Base-by-base conservation (phyloP, 2,329 filamentous ascomycete species). In the Cryoendolithus antarcticus region DNA sequence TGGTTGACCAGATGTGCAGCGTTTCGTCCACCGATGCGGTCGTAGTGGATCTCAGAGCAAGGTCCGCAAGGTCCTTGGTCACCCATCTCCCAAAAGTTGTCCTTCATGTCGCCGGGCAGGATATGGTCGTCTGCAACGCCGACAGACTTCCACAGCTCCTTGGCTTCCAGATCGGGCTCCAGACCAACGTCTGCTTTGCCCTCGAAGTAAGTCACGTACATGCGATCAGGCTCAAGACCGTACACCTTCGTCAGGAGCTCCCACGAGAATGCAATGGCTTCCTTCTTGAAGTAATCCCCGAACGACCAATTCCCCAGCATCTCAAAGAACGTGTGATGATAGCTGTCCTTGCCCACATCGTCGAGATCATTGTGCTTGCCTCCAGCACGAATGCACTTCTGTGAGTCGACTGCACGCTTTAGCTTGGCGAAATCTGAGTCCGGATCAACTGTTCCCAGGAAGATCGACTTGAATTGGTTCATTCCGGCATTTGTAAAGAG, bases 21-120 rank as follows among this genome's bases (percentile, higher is more conserved):
- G 64, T 96, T 95, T 37, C 91, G 79, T 38, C 88, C 86, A 21
- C 86, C 86, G 50, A 95, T 77, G 62, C 93, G 81, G 67, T 98
- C 91, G 64, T 95, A 96, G 63, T 98, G 91, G 32, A 98, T 74
- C 62, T 98, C 91, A 49, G 85, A 93, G 67, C 91, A 98, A 52
- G 91, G 91, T 41, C 91, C 91, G 59, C 91, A 98, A 39, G 91
- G 91, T 21, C 91, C 91, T 61, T 94, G 86, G 57, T 98, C 91
- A 49, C 91, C 91, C 91, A 98, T 98, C 65, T 96, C 91, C 91
- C 91, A 98, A 67, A 98, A 98, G 67, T 98, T 98, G 67, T 98
- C 91, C 68, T 94, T 94, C 85, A 95, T 94, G 63, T 95, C 82
- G 44, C 91, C 91, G 1, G 88, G 82, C 38, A 98, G 67, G 51